Evolutionary conservation across 164 flowering plant genomes (phyloP), one percentile per base, ranked within the genome.

Genomic region (Liriodendron chinense): DNA sequence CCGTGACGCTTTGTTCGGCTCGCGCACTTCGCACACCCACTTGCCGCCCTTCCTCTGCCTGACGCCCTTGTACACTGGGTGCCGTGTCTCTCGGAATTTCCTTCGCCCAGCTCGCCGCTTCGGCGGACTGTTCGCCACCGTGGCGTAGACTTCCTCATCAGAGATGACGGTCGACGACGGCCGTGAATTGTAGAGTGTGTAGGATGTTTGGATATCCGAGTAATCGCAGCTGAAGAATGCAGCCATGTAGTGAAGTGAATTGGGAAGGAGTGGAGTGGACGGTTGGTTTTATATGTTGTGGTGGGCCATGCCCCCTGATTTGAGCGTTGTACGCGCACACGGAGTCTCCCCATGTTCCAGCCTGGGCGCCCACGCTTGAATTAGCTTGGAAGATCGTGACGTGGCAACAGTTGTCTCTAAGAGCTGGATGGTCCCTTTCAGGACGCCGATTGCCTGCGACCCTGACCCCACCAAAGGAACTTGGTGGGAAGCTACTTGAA

Each of bases 1-100:
- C 71, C 93, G 76, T 0, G 90, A 74, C 75, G 85, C 85, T 83
- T 83, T 89, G 74, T 85, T 81, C 5, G 97, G 94, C 79, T 89
- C 92, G 12, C 94, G 81, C 16, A 91, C 82, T 68, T 91, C 98
- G 59, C 89, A 85, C 1, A 89, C 92, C 92, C 92, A 89, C 75
- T 84, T 90, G 74, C 78, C 59, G 43, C 28, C 62, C 2, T 84
- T 79, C 81, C 94, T 73, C 79, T 78, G 74, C 24, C 95, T 47
- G 0, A 91, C 91, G 0, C 95, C 93, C 1, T 91, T 74, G 77
- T 83, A 91, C 3, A 91, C 85, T 13, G 95, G 92, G 82, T 91
- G 95, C n/a, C 95, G 72, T 0, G 96, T 91, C 84, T 91, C 96
- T 75, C 83, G 78, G 70, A 91, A 91, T 82, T 91, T 91, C 86